A percentile compares a stretch with the other conserved stretches of the same genome.
phyloP scores from a whole-genome alignment of 441 rosid species.

The Croton laevigatus region DNA sequence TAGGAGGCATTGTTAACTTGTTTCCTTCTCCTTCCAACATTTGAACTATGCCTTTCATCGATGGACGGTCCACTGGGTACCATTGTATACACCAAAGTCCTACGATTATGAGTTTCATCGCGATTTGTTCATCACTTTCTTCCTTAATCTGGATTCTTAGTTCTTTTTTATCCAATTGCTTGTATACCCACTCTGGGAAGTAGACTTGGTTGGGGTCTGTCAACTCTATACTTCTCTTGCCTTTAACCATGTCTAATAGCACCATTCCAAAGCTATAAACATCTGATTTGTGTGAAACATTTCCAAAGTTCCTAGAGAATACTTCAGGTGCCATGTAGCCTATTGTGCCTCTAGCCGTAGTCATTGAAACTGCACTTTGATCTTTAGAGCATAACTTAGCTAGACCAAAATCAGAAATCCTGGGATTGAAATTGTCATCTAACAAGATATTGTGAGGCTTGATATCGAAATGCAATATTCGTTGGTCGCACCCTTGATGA shows the following conservation, averaged over 20 bases:
- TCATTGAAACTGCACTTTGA: conserved; percentile 21
- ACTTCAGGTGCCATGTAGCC: conserved; percentile 28
- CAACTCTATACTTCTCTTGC: conserved; percentile 15
- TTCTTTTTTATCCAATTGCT: conserved; percentile 23
- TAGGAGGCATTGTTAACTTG: conserved; percentile 27
- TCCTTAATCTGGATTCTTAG: conserved; percentile 19
- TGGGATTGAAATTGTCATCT: conserved; percentile 20
- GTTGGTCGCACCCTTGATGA: conserved; percentile 21
- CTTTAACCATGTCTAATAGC: conserved; percentile 24
- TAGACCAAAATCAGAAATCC: conserved; percentile 17
- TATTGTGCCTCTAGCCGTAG: conserved; percentile 25
- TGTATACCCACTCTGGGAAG: conserved; percentile 24
- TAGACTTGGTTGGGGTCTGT: conserved; percentile 6
- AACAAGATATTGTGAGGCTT: conserved; percentile 20
- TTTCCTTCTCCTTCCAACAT: conserved; percentile 32
- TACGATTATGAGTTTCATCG: conserved; percentile 28
- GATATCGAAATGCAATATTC: conserved; percentile 20
- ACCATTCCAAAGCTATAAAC: conserved; percentile 29
- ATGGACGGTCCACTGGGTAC: conserved; percentile 31
- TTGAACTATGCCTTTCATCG: conserved; percentile 31
- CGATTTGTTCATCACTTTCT: conserved; percentile 24
- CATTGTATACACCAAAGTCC: conserved; percentile 35
- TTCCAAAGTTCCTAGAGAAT: conserved; percentile 25
- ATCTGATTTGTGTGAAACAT: conserved; percentile 26
- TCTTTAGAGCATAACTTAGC: conserved; percentile 21